phyloP scores from a whole-genome alignment of 495 filamentous ascomycete species.

The Xylaria cubensis region DNA sequence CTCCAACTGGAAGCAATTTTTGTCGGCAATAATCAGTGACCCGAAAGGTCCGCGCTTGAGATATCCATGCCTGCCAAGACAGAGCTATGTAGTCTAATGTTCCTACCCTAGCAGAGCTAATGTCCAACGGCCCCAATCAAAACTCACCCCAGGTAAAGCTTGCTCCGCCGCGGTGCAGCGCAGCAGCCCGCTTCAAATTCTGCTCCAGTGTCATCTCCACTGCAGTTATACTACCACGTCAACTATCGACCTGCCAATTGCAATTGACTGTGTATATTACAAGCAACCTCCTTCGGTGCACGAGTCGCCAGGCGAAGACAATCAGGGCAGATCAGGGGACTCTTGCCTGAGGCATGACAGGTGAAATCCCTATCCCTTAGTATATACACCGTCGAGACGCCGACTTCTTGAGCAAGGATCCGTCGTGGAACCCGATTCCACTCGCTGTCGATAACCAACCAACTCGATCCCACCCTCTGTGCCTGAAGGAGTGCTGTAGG shows the following conservation, averaged over 20 bases:
- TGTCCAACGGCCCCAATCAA: constrained; percentile 28
- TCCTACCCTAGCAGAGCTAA: constrained; percentile 9
- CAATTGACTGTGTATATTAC: neutral
- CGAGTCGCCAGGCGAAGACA: neutral
- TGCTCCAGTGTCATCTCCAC: constrained; percentile 8
- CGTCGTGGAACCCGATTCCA: constrained; percentile 16
- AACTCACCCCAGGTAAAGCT: neutral
- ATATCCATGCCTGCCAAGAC: constrained; percentile 15
- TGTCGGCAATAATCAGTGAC: neutral
- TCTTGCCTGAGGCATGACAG: neutral
- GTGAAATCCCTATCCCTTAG: neutral
- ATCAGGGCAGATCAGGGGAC: neutral
- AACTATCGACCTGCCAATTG: neutral
- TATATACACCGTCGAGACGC: neutral
- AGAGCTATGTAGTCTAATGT: constrained; percentile 23
- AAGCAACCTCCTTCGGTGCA: constrained; percentile 3
- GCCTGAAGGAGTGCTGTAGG: constrained; percentile 10
- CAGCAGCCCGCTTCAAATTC: neutral
- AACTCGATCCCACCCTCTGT: constrained; percentile 13
- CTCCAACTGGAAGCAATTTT: constrained; percentile 11
- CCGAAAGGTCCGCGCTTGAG: constrained; percentile 19
- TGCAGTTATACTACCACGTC: neutral
- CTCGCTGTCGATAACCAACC: constrained; percentile 21
- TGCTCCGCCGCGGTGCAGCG: constrained; percentile 9
- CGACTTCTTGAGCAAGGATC: neutral